A percentile compares a stretch with the other conserved stretches of the same genome.
These are phyloP conservation scores for Miamiensis avidus DNA, from an alignment of 169 alveolate genomes.

Conservation along the genomic window DNA sequence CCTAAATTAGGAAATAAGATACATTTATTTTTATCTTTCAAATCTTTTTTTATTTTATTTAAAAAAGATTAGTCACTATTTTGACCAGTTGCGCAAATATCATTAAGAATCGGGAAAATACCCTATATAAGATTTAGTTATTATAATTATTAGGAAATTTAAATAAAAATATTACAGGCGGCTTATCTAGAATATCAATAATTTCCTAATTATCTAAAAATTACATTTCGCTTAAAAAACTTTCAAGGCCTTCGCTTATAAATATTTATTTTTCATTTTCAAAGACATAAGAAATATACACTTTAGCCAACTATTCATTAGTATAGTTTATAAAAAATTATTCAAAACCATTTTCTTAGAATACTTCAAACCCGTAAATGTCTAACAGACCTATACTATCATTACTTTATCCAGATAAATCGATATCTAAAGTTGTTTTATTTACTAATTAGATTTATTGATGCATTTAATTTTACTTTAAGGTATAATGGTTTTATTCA, in stretches of 20 bases:
- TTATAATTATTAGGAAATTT: not conserved
- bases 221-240: constrained; percentile 92
- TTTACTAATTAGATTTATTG: too few species aligned
- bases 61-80: constrained; percentile 9
- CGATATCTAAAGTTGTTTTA: not conserved
- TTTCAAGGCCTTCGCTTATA: constrained; percentile 88
- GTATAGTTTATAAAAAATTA: constrained; percentile 97
- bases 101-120: not conserved
- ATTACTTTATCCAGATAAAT: not conserved
- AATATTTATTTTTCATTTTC: constrained; percentile 92
- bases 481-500: constrained; percentile 66
- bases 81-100: not conserved
- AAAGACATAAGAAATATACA: constrained; percentile 92
- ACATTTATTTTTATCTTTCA: constrained; percentile 14
- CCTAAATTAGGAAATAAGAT: constrained; percentile 35
- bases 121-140: not conserved
- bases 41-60: constrained; percentile 21
- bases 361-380: constrained; percentile 63
- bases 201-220: constrained; percentile 96
- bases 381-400: constrained; percentile 67
- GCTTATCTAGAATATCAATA: constrained; percentile 91
- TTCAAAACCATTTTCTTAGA: constrained; percentile 44
- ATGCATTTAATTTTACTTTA: not conserved
- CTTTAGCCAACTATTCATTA: constrained; percentile 96
- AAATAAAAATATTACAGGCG: constrained; percentile 4